These are phyloP conservation scores for Alternaria sp. DNA, from an alignment of 2,329 filamentous ascomycete species.

Conservation along the genomic window DNA sequence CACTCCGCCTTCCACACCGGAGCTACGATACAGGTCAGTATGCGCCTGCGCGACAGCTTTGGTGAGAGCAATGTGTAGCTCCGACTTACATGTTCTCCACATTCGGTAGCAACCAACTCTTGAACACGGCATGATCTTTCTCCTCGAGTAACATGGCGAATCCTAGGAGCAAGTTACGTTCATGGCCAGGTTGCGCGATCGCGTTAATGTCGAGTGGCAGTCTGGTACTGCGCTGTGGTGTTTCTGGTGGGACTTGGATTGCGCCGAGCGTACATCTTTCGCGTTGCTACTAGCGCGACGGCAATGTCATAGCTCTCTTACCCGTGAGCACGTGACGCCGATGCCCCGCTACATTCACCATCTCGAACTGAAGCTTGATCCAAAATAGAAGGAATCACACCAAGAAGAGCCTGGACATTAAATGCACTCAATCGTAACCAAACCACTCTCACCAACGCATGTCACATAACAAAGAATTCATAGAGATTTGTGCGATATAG, in stretches of 20 bases:
- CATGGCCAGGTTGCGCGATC: conserved; percentile 3
- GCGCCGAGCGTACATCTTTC: conserved; percentile 10
- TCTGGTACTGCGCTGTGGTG: not conserved
- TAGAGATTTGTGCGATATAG: conserved; percentile 33
- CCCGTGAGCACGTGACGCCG: conserved; percentile 25
- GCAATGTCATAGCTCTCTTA: conserved; percentile 9
- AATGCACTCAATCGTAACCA: conserved; percentile 18
- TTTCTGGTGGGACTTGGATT: not conserved
- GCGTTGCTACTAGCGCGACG: conserved; percentile 23
- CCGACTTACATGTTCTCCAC: conserved; percentile 73
- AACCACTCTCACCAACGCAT: conserved; percentile 1
- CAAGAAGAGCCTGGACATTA: no score
- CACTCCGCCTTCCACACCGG: conserved; percentile 80
- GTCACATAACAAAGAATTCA: not conserved
- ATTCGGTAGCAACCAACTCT: conserved; percentile 78
- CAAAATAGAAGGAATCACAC: no score
- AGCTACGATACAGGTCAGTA: conserved; percentile 55
- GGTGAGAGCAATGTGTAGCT: not conserved
- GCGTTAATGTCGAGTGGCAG: not conserved
- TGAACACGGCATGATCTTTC: conserved; percentile 64
- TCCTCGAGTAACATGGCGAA: conserved; percentile 62
- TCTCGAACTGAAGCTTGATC: no score
- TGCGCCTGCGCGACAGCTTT: not conserved
- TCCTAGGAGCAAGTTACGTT: not conserved
- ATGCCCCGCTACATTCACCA: conserved; percentile 26